Percentiles rank a stretch among this genome's conserved stretches.
Conservation (phyloP, 164 flowering plant genomes). For the Macadamia integrifolia region DNA sequence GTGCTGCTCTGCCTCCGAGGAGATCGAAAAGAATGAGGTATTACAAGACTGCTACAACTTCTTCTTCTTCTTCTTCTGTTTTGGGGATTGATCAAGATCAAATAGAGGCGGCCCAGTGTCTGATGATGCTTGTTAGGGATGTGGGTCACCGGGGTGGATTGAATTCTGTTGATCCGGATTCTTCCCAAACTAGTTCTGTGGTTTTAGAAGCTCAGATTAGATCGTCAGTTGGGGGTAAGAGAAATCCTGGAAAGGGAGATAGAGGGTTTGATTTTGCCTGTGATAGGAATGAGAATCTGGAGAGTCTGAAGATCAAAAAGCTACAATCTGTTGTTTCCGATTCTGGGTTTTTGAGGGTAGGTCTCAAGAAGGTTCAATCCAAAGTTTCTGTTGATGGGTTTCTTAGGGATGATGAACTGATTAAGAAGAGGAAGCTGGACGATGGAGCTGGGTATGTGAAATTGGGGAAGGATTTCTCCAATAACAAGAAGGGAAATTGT, state of each 20-base stretch:
- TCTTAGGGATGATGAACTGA: constrained; percentile 8
- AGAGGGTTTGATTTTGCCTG: background rate
- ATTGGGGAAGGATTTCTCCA: no score
- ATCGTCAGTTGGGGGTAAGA: constrained; percentile 35
- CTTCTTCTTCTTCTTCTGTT: constrained; percentile 37
- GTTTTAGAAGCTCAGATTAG: constrained; percentile 39
- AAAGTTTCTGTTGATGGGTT: constrained; percentile 39
- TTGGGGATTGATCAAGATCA: constrained; percentile 67
- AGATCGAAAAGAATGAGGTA: constrained; percentile 35
- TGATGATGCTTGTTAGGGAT: constrained; percentile 86
- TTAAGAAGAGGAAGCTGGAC: no score
- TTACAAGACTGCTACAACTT: constrained; percentile 16
- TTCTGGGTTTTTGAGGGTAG: constrained; percentile 23
- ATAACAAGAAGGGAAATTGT: no score
- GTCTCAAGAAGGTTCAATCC: constrained; percentile 26
- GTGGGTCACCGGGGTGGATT: constrained; percentile 33
- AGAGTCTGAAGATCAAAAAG: constrained; percentile 16
- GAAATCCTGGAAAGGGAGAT: constrained; percentile 15
- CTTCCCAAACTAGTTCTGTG: constrained; percentile 63
- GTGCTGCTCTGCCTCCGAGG: constrained; percentile 27
- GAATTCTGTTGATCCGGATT: constrained; percentile 39
- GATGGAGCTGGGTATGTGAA: constrained; percentile 7
- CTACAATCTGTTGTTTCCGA: constrained; percentile 21
- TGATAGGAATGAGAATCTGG: constrained; percentile 14
- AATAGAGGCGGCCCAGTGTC: constrained; percentile 67